phyloP scores from a whole-genome alignment of 345 rosid genomes.

The Bretschneidera sinensis region DNA sequence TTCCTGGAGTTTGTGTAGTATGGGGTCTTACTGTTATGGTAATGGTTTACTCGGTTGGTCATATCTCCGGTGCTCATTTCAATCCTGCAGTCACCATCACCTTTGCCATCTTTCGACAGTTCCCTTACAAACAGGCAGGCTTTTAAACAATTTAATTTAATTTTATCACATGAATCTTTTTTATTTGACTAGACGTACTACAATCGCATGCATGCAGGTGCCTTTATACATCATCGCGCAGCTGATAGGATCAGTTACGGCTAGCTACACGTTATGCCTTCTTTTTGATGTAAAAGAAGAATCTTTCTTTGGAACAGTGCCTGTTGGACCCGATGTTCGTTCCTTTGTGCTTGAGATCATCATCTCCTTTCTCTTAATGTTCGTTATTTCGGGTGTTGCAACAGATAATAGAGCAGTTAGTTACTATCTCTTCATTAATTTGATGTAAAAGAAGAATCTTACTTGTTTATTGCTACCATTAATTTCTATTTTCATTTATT shows the following conservation, averaged over 20 bases:
- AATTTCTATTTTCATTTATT: too few relatives aligned
- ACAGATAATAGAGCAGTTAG: constrained; percentile 49
- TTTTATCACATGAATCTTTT: too few relatives aligned
- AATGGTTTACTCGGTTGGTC: constrained; percentile 67
- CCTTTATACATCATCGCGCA: constrained; percentile 52
- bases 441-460: too few relatives aligned
- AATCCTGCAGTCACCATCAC: constrained; percentile 72
- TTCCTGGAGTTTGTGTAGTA: constrained; percentile 58
- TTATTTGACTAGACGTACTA: too few relatives aligned
- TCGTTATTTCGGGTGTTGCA: constrained; percentile 49
- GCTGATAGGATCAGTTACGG: constrained; percentile 50
- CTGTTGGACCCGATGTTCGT: constrained; percentile 42
- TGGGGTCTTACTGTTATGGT: constrained; percentile 81
- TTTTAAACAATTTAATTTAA: too few relatives aligned
- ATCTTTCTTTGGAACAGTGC: constrained; percentile 55
- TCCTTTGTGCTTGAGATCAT: constrained; percentile 53
- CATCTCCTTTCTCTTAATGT: constrained; percentile 63
- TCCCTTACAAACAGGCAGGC: constrained; percentile 55
- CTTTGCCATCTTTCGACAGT: constrained; percentile 46
- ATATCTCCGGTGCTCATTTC: constrained; percentile 83
- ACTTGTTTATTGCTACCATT: too few relatives aligned
- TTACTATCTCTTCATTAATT: too few relatives aligned
- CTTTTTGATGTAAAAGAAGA: constrained; percentile 39
- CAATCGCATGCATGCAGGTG: too few relatives aligned
- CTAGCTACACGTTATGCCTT: constrained; percentile 41